phyloP scores from a whole-genome alignment of 148 eudicot genomes.

The Beta vulgaris region DNA sequence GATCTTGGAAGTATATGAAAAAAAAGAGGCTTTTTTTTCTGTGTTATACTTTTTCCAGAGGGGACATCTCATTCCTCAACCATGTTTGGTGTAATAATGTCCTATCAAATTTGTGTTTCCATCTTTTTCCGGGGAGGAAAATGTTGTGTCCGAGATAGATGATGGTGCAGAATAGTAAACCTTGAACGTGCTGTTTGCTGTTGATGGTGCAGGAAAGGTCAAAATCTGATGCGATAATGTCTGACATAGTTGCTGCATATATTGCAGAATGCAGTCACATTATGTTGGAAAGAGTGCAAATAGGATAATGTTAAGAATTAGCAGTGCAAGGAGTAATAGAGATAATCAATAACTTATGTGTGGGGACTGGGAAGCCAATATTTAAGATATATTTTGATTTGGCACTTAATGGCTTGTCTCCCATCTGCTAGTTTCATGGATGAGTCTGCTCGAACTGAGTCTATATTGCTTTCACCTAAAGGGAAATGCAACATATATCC shows the following conservation, averaged over 20 bases:
- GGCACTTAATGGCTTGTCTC: too few species aligned
- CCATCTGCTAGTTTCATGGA: too few species aligned
- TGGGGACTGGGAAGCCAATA: background rate
- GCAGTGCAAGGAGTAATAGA: background rate
- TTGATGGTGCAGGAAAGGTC: background rate
- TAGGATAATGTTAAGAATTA: background rate
- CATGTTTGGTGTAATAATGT: background rate
- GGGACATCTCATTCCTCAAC: background rate
- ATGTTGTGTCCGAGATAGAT: background rate
- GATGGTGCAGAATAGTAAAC: background rate
- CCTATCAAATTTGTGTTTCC: background rate
- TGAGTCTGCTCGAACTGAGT: too few species aligned
- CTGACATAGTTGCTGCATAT: background rate
- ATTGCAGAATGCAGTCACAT: background rate
- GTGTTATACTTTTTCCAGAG: background rate
- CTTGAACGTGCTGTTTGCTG: slow-evolving; percentile 3
- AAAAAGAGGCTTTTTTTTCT: background rate
- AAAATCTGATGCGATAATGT: background rate
- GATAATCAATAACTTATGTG: background rate
- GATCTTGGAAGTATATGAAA: background rate
- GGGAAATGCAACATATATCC: background rate
- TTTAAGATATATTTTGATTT: background rate
- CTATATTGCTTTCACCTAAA: background rate
- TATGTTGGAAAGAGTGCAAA: background rate
- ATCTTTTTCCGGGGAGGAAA: too few species aligned